These are phyloP conservation scores for Solanum sejunctum DNA, from an alignment of 257 asterid genomes.

Conservation along the genomic window DNA sequence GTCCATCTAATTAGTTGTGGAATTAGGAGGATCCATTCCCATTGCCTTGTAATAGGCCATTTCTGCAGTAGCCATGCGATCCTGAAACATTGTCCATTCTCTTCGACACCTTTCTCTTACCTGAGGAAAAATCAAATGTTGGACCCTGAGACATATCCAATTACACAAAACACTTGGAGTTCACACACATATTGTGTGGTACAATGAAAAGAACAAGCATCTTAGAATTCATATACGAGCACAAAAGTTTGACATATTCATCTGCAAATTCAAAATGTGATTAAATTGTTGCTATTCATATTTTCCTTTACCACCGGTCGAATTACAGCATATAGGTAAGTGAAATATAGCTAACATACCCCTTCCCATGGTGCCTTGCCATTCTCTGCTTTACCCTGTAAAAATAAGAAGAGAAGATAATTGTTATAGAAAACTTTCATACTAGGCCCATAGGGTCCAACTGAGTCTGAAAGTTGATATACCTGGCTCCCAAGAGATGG, in stretches of 20 bases:
- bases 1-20: constrained; percentile 32
- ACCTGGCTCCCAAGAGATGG: constrained; percentile 97
- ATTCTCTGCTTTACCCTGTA: constrained; percentile 66
- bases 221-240: not conserved
- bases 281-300: not conserved
- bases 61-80: constrained; percentile 64
- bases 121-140: constrained; percentile 13
- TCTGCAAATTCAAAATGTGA: not conserved
- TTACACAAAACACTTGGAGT: not conserved
- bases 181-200: not conserved
- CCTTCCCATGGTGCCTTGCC: constrained; percentile 99
- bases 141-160: not conserved
- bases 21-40: constrained; percentile 60
- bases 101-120: constrained; percentile 73
- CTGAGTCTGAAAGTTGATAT: not conserved
- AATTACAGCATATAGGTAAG: not conserved
- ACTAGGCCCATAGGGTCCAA: not conserved
- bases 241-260: not conserved
- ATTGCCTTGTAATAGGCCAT: constrained; percentile 43
- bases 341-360: constrained; percentile 31
- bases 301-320: not conserved
- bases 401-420: not conserved
- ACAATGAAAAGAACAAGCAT: not conserved
- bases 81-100: constrained; percentile 78
- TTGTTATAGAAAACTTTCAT: not conserved